Conservation (phyloP, 495 filamentous ascomycete species). For the Evansstolkia leycettana region DNA sequence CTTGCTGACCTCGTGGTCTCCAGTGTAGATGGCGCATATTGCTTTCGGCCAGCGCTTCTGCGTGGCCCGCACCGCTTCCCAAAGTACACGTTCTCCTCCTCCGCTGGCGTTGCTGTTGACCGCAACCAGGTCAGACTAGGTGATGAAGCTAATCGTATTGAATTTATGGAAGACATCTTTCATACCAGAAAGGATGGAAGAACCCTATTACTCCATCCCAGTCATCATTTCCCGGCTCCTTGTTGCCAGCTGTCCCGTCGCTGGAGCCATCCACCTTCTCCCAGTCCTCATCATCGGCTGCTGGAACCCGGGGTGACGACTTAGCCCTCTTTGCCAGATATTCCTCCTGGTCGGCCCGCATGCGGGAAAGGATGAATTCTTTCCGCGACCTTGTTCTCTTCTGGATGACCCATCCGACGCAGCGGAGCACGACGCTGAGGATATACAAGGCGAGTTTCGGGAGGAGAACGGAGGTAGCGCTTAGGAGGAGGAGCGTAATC, state of each 20-base stretch:
- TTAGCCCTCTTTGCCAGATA: conserved; percentile 27
- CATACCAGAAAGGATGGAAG: conserved; percentile 91
- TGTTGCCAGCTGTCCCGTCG: conserved; percentile 31
- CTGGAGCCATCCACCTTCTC: conserved; percentile 55
- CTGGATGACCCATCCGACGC: conserved; percentile 52
- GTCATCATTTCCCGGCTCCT: conserved; percentile 34
- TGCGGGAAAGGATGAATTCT: conserved; percentile 47
- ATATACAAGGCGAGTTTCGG: conserved; percentile 23
- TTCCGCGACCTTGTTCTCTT: conserved; percentile 53
- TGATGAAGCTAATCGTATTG: background rate
- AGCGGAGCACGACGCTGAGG: conserved; percentile 26
- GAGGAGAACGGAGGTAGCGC: conserved; percentile 24
- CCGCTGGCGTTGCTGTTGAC: conserved; percentile 90
- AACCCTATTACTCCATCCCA: conserved; percentile 86
- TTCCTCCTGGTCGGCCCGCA: conserved; percentile 46
- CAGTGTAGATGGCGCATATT: conserved; percentile 85
- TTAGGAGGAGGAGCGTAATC: conserved; percentile 20
- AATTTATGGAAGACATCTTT: background rate
- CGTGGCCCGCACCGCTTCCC: conserved; percentile 87
- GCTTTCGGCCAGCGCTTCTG: conserved; percentile 82
- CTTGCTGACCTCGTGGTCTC: conserved; percentile 81
- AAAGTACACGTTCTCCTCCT: conserved; percentile 90
- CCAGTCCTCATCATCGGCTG: conserved; percentile 59
- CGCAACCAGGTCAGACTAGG: too few species aligned
- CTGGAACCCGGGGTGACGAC: conserved; percentile 11